Percentiles rank a stretch among this genome's conserved stretches.
Evolutionary conservation across 1,284 basidiomycete genomes (phyloP).

Genomic region (Termitomyces sp.): DNA sequence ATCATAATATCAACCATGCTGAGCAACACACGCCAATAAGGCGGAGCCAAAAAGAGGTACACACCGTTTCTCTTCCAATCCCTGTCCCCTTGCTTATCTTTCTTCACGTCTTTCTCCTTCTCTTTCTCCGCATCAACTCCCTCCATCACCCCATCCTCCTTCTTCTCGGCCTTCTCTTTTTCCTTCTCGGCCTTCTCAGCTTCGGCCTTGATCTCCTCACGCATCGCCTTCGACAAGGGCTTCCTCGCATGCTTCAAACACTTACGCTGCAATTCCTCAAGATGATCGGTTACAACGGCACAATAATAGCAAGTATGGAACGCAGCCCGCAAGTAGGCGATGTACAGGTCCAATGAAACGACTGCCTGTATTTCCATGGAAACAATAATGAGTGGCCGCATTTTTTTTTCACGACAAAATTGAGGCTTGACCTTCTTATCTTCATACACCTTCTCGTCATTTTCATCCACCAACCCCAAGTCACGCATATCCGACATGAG

Average conservation of each 20-base stretch:
- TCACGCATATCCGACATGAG: constrained; percentile 62
- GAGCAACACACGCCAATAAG: constrained; percentile 13
- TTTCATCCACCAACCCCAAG: constrained; percentile 51
- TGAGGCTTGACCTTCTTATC: constrained; percentile 56
- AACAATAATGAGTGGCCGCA: constrained; percentile 2
- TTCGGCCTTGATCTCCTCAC: constrained; percentile 49
- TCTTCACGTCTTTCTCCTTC: constrained; percentile 36
- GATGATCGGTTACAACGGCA: constrained; percentile 83
- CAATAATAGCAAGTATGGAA: constrained; percentile 96
- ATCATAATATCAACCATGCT: constrained; percentile 13
- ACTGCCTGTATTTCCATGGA: constrained; percentile 43
- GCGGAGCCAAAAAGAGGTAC: constrained; percentile 19
- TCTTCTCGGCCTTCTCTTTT: constrained; percentile 29
- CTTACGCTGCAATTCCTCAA: constrained; percentile 90
- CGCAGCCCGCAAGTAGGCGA: constrained; percentile 78
- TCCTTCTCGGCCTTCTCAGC: constrained; percentile 37
- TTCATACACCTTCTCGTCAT: constrained; percentile 60
- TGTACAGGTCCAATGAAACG: constrained; percentile 78
- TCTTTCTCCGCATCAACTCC: constrained; percentile 34
- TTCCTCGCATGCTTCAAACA: constrained; percentile 88
- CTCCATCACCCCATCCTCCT: constrained; percentile 37
- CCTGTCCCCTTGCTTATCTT: constrained; percentile 39
- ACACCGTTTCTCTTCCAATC: constrained; percentile 70
- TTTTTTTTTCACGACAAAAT: constrained; percentile 6
- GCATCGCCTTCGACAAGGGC: constrained; percentile 52